Percentiles rank a stretch among this genome's conserved stretches.
Evolutionary conservation across 2,329 filamentous ascomycete species (phyloP).

Genomic region (Aspergillus brunneoviolaceus): DNA sequence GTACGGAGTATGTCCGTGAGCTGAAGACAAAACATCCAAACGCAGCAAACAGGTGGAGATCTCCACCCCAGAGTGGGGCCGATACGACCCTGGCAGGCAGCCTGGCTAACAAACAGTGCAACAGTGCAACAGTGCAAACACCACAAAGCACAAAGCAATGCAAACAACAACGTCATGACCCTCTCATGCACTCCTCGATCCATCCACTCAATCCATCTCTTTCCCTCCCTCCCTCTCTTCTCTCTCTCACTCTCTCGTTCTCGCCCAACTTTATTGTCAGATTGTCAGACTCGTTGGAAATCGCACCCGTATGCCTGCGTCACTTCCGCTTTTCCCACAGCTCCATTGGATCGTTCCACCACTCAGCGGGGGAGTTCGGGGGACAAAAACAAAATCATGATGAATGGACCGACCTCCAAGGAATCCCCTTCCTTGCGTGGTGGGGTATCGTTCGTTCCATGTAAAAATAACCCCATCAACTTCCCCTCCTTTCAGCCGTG

Average conservation of each 20-base stretch:
- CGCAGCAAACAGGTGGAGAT: not conserved
- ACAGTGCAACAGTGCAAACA: not conserved
- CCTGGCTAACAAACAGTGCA: not conserved
- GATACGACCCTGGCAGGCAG: not conserved
- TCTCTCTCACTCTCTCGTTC: not conserved
- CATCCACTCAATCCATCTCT: not conserved
- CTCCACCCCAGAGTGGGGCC: not conserved
- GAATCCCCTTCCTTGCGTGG: not conserved
- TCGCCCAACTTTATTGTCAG: not conserved
- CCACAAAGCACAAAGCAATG: too few relatives aligned
- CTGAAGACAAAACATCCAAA: not conserved
- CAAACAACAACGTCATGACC: not conserved
- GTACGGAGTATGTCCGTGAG: not conserved
- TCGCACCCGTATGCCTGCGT: not conserved
- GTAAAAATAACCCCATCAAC: not conserved
- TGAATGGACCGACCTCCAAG: not conserved
- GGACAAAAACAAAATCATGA: not conserved
- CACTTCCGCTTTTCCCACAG: not conserved
- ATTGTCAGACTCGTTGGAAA: not conserved
- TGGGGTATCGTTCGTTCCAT: not conserved
- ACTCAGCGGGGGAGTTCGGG: too few relatives aligned
- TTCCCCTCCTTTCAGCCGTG: not conserved
- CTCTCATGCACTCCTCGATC: not conserved
- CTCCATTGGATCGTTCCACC: too few relatives aligned
- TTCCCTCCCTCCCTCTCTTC: not conserved